These are phyloP conservation scores for Solanum chilense DNA, from an alignment of 257 asterid species.

Conservation along the genomic window DNA sequence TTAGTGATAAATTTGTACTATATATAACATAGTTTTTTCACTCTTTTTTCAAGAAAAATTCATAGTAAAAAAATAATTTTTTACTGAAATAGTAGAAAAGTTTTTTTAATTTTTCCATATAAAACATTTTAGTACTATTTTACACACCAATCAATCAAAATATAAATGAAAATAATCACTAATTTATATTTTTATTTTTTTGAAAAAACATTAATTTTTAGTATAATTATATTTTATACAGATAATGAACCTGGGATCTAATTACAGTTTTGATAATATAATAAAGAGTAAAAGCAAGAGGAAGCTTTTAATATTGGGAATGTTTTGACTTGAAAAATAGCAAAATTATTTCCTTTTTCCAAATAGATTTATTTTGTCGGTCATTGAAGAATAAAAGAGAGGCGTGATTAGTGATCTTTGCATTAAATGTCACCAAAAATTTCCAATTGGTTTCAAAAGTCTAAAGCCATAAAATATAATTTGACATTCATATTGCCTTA, in stretches of 20 bases:
- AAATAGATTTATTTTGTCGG: neutral
- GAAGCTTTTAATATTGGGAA: neutral
- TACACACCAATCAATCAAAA: neutral
- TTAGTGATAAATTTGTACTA: too few species aligned
- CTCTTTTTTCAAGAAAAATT: too few species aligned
- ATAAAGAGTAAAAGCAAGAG: neutral
- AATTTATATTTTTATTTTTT: too few species aligned
- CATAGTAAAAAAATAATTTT: fast-evolving
- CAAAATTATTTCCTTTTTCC: neutral
- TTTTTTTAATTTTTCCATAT: neutral
- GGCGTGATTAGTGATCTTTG: neutral
- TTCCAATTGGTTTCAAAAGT: neutral
- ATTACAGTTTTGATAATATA: too few species aligned
- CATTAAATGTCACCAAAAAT: neutral
- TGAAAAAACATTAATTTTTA: too few species aligned
- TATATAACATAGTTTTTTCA: too few species aligned
- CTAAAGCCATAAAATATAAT: neutral
- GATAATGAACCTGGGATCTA: neutral
- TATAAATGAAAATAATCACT: too few species aligned
- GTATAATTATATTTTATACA: neutral
- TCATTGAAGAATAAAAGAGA: neutral
- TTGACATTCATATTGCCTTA: neutral
- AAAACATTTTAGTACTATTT: too few species aligned
- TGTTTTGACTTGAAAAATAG: neutral
- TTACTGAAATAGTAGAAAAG: neutral